phyloP scores from a whole-genome alignment of 805 yeast species.

The Alloascoidea africana region DNA sequence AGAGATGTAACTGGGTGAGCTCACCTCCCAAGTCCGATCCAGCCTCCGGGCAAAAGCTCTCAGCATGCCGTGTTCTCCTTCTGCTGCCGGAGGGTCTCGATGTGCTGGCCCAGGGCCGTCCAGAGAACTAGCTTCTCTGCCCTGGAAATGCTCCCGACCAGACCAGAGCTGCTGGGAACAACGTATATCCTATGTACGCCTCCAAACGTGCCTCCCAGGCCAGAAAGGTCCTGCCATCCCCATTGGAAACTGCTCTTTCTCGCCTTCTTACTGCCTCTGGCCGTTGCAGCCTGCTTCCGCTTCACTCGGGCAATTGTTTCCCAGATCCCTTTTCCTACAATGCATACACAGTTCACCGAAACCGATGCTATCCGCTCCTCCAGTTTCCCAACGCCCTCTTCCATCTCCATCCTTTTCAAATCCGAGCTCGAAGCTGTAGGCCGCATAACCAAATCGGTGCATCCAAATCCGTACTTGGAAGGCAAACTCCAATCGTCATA shows the following conservation, averaged over 20 bases:
- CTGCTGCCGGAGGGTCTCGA: too few relatives aligned
- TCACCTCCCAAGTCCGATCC: too few relatives aligned
- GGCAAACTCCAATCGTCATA: slow-evolving; percentile 28
- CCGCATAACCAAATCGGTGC: slow-evolving; percentile 54
- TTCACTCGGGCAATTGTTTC: slow-evolving; percentile 30
- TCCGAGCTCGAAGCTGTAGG: slow-evolving; percentile 48
- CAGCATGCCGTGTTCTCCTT: neutral
- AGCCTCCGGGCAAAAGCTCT: neutral
- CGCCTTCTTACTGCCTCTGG: slow-evolving; percentile 18
- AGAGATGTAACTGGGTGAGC: too few relatives aligned
- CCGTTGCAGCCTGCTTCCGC: too few relatives aligned
- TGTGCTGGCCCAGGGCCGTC: slow-evolving; percentile 21
- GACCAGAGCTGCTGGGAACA: slow-evolving; percentile 60
- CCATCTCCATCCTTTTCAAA: slow-evolving; percentile 34
- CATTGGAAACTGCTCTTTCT: slow-evolving; percentile 26
- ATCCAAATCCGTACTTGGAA: slow-evolving; percentile 36
- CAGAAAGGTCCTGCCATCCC: slow-evolving; percentile 44
- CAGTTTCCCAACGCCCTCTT: slow-evolving; percentile 35
- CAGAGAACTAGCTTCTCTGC: slow-evolving; percentile 32
- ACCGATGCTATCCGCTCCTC: slow-evolving; percentile 24
- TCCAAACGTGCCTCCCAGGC: slow-evolving; percentile 13
- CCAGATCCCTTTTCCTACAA: slow-evolving; percentile 71
- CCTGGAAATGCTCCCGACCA: slow-evolving; percentile 36
- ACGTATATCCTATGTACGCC: slow-evolving; percentile 28
- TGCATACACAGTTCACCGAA: slow-evolving; percentile 29